Conservation (phyloP, 2,329 filamentous ascomycete genomes). For the Epichloe coenophiala region DNA sequence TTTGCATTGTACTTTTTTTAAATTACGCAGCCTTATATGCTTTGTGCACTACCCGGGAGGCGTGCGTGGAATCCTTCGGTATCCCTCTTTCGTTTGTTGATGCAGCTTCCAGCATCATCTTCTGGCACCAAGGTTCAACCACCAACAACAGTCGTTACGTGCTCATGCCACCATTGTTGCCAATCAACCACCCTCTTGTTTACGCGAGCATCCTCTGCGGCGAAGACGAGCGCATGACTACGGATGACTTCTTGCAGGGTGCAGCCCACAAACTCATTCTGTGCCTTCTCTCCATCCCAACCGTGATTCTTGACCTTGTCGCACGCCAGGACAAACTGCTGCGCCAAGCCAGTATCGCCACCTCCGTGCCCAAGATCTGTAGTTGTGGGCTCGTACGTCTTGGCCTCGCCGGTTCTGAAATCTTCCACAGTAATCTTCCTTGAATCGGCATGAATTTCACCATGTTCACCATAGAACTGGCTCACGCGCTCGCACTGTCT, state of each 20-base stretch:
- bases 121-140: no score
- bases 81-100: no score
- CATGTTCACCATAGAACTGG: constrained; percentile 71
- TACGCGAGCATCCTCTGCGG: constrained; percentile 73
- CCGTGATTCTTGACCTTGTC: constrained; percentile 61
- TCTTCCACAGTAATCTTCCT: constrained; percentile 61
- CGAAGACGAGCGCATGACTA: constrained; percentile 88
- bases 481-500: constrained; percentile 78
- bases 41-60: neutral
- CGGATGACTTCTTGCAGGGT: constrained; percentile 75
- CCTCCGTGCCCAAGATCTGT: constrained; percentile 27
- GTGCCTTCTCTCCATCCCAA: constrained; percentile 55
- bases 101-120: no score
- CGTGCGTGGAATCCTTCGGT: neutral
- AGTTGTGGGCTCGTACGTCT: constrained; percentile 17
- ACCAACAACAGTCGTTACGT: constrained; percentile 11
- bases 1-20: neutral
- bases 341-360: constrained; percentile 45
- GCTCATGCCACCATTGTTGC: constrained; percentile 56
- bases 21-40: neutral
- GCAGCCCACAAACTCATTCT: constrained; percentile 65
- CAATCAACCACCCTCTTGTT: constrained; percentile 61
- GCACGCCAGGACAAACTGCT: constrained; percentile 73
- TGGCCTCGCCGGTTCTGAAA: constrained; percentile 23
- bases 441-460: constrained; percentile 80